phyloP scores from a whole-genome alignment of 768 basidiomycete genomes.

The Lentinula lateritia region DNA sequence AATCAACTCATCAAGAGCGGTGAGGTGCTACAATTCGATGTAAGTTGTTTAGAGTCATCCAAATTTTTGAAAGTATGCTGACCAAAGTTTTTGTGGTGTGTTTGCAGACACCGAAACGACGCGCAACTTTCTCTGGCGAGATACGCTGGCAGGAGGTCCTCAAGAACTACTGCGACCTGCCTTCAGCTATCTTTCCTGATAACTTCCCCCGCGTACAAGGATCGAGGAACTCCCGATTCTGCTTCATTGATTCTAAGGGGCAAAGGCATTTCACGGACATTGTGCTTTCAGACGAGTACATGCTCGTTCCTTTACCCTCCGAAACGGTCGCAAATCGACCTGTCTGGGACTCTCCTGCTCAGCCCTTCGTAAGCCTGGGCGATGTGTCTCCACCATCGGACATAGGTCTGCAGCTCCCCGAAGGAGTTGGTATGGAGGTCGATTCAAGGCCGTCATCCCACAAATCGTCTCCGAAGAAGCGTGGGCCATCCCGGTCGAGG shows the following conservation, averaged over 20 bases:
- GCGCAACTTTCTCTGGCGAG: background rate
- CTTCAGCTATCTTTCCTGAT: background rate
- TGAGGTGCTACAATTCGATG: background rate
- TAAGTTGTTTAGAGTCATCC: background rate
- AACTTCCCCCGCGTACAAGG: background rate
- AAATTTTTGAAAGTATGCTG: background rate
- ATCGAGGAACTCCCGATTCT: background rate
- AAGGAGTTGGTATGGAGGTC: background rate
- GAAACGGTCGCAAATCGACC: background rate
- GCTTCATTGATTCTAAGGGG: background rate
- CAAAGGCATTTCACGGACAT: background rate
- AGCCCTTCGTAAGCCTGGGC: background rate
- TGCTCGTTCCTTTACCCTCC: background rate
- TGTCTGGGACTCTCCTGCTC: background rate
- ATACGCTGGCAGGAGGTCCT: background rate
- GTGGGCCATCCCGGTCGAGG: background rate
- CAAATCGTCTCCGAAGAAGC: background rate
- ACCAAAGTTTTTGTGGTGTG: background rate
- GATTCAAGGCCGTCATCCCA: background rate
- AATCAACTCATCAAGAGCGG: background rate
- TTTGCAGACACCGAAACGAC: background rate
- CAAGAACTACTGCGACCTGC: background rate
- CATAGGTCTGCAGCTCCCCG: background rate
- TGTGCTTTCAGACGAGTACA: background rate
- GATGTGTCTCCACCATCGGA: background rate